Percentiles rank a stretch among this genome's conserved stretches.
Evolutionary conservation across 768 basidiomycete species (phyloP).

Genomic region (Tricholomella constricta): DNA sequence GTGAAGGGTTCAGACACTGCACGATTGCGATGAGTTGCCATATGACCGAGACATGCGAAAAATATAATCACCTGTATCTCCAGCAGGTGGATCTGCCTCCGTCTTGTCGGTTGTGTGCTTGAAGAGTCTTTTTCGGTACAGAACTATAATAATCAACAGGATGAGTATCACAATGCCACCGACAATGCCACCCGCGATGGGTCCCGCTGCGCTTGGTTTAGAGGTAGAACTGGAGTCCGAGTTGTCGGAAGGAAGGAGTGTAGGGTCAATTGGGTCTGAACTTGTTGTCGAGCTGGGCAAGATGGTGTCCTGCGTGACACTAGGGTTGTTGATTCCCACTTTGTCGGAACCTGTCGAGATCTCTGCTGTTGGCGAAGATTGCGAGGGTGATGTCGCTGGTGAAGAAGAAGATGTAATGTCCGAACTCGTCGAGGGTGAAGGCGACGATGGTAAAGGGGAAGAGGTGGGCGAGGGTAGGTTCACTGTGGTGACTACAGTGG

Average conservation of each 20-base stretch:
- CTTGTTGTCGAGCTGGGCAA: background rate
- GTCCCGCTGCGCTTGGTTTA: background rate
- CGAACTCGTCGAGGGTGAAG: too few species aligned
- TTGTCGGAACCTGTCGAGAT: background rate
- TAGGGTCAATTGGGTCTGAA: background rate
- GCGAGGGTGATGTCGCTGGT: background rate
- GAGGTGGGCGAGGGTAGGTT: background rate
- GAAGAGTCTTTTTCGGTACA: background rate
- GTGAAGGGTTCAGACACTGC: background rate
- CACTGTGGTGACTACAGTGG: background rate
- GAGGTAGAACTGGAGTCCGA: background rate
- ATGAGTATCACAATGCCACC: constrained; percentile 2
- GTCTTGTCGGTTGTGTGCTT: background rate
- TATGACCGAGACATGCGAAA: background rate
- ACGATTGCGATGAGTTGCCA: background rate
- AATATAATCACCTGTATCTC: background rate
- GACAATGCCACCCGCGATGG: constrained; percentile 7
- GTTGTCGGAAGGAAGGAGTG: background rate
- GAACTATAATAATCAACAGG: background rate
- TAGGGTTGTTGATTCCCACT: background rate
- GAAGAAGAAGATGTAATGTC: background rate
- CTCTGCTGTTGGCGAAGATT: background rate
- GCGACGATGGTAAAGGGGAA: background rate
- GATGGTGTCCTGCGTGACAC: background rate
- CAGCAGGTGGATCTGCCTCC: background rate